Conservation (phyloP, 306 rosid genomes). For the Canavalia ensiformis region DNA sequence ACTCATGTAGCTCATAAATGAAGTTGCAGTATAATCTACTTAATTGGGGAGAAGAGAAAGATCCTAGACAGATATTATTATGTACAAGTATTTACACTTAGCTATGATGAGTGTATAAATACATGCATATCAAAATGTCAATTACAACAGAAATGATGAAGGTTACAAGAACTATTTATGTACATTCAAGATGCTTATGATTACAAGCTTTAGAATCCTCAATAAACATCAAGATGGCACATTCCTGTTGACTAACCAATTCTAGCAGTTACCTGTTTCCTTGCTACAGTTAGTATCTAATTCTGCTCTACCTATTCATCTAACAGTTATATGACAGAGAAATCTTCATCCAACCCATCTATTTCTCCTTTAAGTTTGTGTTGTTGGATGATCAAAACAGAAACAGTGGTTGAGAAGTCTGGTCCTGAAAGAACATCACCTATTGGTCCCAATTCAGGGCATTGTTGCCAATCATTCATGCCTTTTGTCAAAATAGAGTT, state of each 20-base stretch:
- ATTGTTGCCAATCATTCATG: conserved; percentile 91
- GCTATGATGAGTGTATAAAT: background rate
- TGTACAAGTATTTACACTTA: background rate
- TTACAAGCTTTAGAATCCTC: background rate
- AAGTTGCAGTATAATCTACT: no score
- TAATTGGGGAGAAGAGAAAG: no score
- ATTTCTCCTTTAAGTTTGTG: conserved; percentile 74
- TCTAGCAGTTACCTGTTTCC: conserved; percentile 38
- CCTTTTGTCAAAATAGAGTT: conserved; percentile 75
- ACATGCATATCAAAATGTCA: background rate
- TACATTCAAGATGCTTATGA: background rate
- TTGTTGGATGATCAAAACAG: conserved; percentile 85
- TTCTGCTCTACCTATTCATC: conserved; percentile 20
- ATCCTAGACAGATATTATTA: no score
- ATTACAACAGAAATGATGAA: background rate
- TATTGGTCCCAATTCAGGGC: conserved; percentile 84
- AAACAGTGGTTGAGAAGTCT: conserved; percentile 64
- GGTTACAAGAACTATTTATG: background rate
- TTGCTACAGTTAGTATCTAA: conserved; percentile 43
- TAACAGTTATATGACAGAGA: conserved; percentile 65
- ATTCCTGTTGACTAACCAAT: conserved; percentile 31
- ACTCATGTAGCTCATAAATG: no score
- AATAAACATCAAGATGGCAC: background rate
- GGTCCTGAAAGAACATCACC: conserved; percentile 90
- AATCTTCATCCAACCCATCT: conserved; percentile 86